Evolutionary conservation across 305 asterid genomes (phyloP), one percentile per base, ranked within the genome.

Genomic region (Coffea humblotiana): DNA sequence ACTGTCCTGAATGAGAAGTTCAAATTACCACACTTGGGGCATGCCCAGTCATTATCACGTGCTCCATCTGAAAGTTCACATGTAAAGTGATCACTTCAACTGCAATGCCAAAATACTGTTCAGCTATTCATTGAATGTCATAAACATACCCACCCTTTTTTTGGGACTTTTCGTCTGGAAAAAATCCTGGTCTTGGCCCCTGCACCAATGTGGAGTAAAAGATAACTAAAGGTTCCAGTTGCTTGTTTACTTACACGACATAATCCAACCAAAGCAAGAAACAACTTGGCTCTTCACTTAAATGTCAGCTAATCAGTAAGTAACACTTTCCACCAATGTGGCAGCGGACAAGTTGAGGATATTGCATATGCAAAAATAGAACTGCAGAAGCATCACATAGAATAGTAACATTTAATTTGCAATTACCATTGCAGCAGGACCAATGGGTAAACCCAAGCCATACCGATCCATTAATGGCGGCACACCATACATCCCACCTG

Each of bases 11-110:
- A 93, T 43, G 97, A 91, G 80, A 91, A 93, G 81, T 92, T 92
- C 81, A 93, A 92, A 75, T 93, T 93, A 51, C 97, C 97, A 85
- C 98, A 94, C 83, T 94, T 90, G 47, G 98, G 98, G 85, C 98
- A 94, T 51, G 86, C 85, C 98, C 97, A 94, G 83, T 94, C 97
- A 81, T 89, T 91, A 86, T 91, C 97, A 70, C 97, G 96, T 67
- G 92, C 83, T 86, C 90, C 98, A 84, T 89, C 98, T 94, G 81
- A 67, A 54, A 83, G 83, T 76, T 48, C 72, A 84, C 29, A 82
- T 68, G 79, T 61, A 76, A 79, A 54, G 9, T 14, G 49, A 61
- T 52, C 48, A 32, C 48, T 25, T 14, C 7, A 18, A 63, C 15
- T 8, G 27, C 32, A 79, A 69, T 68, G 54, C 77, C 78, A 11